A percentile compares a stretch with the other conserved stretches of the same genome.
Evolutionary conservation across 768 basidiomycete genomes (phyloP).

Genomic region (Trametes coccinea): DNA sequence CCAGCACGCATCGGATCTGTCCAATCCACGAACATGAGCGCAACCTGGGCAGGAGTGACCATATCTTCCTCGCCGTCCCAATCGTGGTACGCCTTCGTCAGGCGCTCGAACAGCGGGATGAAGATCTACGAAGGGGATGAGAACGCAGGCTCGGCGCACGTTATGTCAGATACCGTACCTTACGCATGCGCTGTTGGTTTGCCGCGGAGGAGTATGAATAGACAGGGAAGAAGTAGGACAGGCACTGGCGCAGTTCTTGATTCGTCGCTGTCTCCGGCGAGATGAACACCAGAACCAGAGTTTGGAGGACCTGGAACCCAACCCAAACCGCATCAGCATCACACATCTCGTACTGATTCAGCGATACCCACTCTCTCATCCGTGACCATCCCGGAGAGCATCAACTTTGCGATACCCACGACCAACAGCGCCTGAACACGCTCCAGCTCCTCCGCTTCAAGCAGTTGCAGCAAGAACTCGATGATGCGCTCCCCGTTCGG

Average conservation of each 20-base stretch:
- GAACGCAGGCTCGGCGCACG: background rate
- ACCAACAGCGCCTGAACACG: constrained; percentile 72
- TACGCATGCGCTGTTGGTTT: constrained; percentile 75
- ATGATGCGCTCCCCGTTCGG: constrained; percentile 53
- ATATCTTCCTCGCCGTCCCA: constrained; percentile 74
- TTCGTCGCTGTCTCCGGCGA: constrained; percentile 81
- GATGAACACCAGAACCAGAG: constrained; percentile 63
- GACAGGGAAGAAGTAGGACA: constrained; percentile 83
- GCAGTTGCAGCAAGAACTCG: constrained; percentile 60
- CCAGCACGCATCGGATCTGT: constrained; percentile 77
- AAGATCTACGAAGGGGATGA: constrained; percentile 53
- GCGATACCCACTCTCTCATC: constrained; percentile 60
- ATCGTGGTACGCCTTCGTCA: constrained; percentile 57
- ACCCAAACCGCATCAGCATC: background rate
- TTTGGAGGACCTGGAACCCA: constrained; percentile 43
- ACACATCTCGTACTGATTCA: background rate
- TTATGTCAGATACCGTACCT: too few species aligned
- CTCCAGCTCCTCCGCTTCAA: constrained; percentile 55
- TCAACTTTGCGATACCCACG: constrained; percentile 83
- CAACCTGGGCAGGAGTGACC: constrained; percentile 71
- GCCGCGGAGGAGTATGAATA: constrained; percentile 78
- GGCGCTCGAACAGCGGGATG: constrained; percentile 62
- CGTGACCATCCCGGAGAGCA: constrained; percentile 72
- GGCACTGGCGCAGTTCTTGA: constrained; percentile 80
- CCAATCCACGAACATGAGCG: constrained; percentile 84